These are phyloP conservation scores for Neonectria magnoliae DNA, from an alignment of 2,329 filamentous ascomycete species.

Conservation along the genomic window DNA sequence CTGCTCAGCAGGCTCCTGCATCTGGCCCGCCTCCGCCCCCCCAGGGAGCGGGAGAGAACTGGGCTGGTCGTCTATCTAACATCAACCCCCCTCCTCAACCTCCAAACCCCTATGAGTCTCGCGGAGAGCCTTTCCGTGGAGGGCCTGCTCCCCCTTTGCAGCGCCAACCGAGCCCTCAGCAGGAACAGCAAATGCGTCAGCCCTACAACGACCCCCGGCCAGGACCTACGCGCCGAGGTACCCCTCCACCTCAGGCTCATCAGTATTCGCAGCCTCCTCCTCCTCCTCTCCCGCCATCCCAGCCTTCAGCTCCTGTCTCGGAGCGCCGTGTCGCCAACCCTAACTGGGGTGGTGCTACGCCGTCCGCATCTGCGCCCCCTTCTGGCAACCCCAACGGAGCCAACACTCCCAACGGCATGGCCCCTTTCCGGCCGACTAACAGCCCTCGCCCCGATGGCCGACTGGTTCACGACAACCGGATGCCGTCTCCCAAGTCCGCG, in stretches of 20 bases:
- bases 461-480: constrained; percentile 82
- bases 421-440: constrained; percentile 76
- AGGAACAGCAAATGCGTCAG: constrained; percentile 67
- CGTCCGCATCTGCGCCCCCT: constrained; percentile 52
- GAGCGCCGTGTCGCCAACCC: constrained; percentile 68
- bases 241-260: constrained; percentile 61
- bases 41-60: constrained; percentile 63
- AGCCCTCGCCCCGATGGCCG: constrained; percentile 88
- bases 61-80: constrained; percentile 76
- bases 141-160: constrained; percentile 73
- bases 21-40: constrained; percentile 72
- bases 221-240: constrained; percentile 58
- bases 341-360: constrained; percentile 66
- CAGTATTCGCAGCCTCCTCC: constrained; percentile 62
- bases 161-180: constrained; percentile 79
- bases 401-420: constrained; percentile 62
- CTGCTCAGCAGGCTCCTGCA: constrained; percentile 65
- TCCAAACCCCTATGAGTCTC: constrained; percentile 83
- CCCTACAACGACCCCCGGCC: constrained; percentile 66
- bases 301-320: constrained; percentile 59
- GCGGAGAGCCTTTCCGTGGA: constrained; percentile 72
- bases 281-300: constrained; percentile 57
- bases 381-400: constrained; percentile 50
- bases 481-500: constrained; percentile 89
- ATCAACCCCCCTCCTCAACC: constrained; percentile 81